phyloP scores from a whole-genome alignment of 176 grass and related monocot species.

The Paspalum notatum region DNA sequence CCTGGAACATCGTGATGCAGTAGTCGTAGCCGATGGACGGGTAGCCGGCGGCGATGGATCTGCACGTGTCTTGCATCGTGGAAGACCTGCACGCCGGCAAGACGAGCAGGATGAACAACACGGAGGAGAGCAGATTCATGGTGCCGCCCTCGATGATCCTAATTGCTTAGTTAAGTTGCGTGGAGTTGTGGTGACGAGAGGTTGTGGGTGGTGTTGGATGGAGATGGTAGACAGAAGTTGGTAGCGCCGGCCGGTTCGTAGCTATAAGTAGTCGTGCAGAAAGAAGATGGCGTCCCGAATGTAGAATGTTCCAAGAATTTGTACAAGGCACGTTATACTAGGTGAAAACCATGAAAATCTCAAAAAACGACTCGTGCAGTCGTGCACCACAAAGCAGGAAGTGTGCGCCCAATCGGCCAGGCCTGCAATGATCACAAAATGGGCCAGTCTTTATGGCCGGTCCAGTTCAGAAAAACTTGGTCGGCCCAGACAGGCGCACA shows the following conservation, averaged over 20 bases:
- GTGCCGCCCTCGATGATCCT: neutral
- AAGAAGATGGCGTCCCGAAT: neutral
- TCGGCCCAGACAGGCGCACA: too few species aligned
- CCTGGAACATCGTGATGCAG: constrained; percentile 56
- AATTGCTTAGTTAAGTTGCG: neutral
- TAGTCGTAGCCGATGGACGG: constrained; percentile 51
- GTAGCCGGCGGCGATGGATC: constrained; percentile 41
- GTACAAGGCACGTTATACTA: neutral
- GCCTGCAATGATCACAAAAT: neutral
- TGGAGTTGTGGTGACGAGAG: neutral
- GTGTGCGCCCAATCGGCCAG: neutral
- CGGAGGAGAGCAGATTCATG: constrained; percentile 32
- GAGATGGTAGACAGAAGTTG: neutral
- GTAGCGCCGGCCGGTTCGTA: neutral
- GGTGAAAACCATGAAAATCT: neutral
- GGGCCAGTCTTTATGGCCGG: neutral
- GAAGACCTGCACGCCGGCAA: constrained; percentile 14
- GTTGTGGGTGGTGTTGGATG: neutral
- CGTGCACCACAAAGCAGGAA: too few species aligned
- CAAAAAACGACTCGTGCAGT: too few species aligned
- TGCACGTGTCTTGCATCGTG: constrained; percentile 55
- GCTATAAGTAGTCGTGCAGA: neutral
- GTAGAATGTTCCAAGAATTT: neutral
- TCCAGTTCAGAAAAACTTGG: too few species aligned
- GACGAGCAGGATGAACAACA: constrained; percentile 25